A percentile compares a stretch with the other conserved stretches of the same genome.
Conservation (phyloP, 1,139 yeast species). For the Debaryomyces sp. region DNA sequence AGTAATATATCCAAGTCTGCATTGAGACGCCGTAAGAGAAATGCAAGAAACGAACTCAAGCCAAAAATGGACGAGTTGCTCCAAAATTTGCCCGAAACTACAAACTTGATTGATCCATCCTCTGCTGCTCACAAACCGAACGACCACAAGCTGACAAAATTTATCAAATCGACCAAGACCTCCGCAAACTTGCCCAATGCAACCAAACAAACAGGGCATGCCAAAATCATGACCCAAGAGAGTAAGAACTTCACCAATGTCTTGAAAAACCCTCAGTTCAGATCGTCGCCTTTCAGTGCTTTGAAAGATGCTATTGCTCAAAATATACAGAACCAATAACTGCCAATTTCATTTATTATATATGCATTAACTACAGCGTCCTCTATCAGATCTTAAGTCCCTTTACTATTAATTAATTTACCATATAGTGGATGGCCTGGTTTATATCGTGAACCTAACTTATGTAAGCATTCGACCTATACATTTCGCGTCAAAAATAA, state of each 20-base stretch:
- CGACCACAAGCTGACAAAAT: constrained; percentile 6
- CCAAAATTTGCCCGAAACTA: constrained; percentile 48
- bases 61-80: constrained; percentile 69
- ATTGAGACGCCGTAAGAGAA: constrained; percentile 65
- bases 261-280: constrained; percentile 52
- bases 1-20: constrained; percentile 64
- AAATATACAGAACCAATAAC: constrained; percentile 10
- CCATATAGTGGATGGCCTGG: neutral
- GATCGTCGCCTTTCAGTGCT: constrained; percentile 60
- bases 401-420: neutral
- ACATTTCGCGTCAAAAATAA: constrained; percentile 7
- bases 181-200: constrained; percentile 63
- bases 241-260: constrained; percentile 56
- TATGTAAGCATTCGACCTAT: neutral
- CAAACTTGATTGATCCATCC: constrained; percentile 7
- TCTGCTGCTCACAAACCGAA: constrained; percentile 8
- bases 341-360: neutral
- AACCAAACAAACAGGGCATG: constrained; percentile 56
- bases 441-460: neutral
- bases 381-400: neutral
- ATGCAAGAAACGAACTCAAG: constrained; percentile 59
- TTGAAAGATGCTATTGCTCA: constrained; percentile 47
- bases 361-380: neutral
- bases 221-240: constrained; percentile 55
- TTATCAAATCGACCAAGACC: constrained; percentile 23